phyloP scores from a whole-genome alignment of 768 basidiomycete genomes.

The Kwoniella pini region DNA sequence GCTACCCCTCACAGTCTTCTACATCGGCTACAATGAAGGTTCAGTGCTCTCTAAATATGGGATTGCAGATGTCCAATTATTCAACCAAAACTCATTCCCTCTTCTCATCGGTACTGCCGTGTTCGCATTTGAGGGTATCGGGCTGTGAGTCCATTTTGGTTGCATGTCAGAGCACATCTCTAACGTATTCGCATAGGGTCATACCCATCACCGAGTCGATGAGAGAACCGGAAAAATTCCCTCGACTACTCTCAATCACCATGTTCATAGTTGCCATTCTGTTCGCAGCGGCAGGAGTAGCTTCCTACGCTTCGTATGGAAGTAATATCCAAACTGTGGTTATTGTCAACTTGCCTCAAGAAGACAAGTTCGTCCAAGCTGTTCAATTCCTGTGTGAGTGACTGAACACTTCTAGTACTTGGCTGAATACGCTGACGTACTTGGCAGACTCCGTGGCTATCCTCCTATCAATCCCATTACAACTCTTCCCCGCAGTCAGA shows the following conservation, averaged over 20 bases:
- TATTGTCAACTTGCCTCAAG: constrained; percentile 84
- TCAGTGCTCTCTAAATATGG: constrained; percentile 68
- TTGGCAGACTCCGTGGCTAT: constrained; percentile 78
- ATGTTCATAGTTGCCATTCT: constrained; percentile 83
- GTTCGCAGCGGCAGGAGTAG: constrained; percentile 81
- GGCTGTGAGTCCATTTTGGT: constrained; percentile 62
- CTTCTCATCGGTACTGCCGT: constrained; percentile 95
- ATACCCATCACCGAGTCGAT: constrained; percentile 98
- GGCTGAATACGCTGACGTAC: no score
- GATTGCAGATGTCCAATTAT: constrained; percentile 74
- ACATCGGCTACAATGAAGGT: constrained; percentile 70
- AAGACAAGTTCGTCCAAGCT: constrained; percentile 81
- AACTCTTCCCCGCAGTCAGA: constrained; percentile 95
- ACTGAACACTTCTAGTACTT: no score
- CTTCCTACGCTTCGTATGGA: constrained; percentile 87
- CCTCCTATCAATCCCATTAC: constrained; percentile 76
- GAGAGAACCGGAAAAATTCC: constrained; percentile 93
- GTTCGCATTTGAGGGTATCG: constrained; percentile 97
- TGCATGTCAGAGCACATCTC: not conserved
- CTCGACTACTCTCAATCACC: constrained; percentile 78
- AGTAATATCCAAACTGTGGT: constrained; percentile 87
- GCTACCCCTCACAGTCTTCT: constrained; percentile 41
- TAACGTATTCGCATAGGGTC: constrained; percentile 58
- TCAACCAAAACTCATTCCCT: constrained; percentile 87
- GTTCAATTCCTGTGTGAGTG: constrained; percentile 57